Evolutionary conservation across 176 grass and related monocot species (phyloP).

Genomic region (Dendrocalamus sinicus): DNA sequence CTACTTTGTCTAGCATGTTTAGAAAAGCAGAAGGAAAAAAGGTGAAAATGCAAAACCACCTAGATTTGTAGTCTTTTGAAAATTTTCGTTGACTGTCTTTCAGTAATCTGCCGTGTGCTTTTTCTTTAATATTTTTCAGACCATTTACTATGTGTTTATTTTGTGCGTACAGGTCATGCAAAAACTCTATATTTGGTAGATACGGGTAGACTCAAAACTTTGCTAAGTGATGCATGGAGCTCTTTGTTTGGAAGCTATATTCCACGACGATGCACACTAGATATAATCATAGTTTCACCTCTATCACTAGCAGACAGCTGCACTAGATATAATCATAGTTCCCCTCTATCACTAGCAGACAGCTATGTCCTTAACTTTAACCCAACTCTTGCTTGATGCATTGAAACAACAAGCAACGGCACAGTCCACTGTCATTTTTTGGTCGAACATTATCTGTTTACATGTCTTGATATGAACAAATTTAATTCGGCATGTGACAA

Average conservation of each 20-base stretch:
- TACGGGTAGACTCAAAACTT: neutral
- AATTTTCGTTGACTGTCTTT: neutral
- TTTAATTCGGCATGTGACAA: constrained; percentile 7
- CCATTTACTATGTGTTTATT: neutral
- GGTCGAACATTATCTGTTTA: neutral
- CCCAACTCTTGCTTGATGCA: constrained; percentile 1
- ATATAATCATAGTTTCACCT: too few relatives aligned
- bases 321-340: neutral
- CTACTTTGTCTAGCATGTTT: constrained; percentile 82
- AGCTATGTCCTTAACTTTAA: neutral
- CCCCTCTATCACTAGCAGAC: neutral
- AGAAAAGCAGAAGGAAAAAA: constrained; percentile 70
- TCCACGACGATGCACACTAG: too few relatives aligned
- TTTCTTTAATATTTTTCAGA: neutral
- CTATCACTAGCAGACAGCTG: too few relatives aligned
- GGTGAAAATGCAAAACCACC: constrained; percentile 38
- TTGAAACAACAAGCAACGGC: neutral
- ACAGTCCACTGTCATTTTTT: neutral
- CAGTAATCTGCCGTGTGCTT: neutral
- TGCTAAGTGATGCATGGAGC: neutral
- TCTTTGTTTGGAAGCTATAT: too few relatives aligned
- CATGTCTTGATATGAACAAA: constrained; percentile 23
- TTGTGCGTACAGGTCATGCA: neutral
- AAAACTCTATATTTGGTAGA: neutral
- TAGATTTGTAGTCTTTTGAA: neutral